Evolutionary conservation across 257 asterid species (phyloP), one percentile per base, ranked within the genome.

Genomic region (Henckelia pumila): DNA sequence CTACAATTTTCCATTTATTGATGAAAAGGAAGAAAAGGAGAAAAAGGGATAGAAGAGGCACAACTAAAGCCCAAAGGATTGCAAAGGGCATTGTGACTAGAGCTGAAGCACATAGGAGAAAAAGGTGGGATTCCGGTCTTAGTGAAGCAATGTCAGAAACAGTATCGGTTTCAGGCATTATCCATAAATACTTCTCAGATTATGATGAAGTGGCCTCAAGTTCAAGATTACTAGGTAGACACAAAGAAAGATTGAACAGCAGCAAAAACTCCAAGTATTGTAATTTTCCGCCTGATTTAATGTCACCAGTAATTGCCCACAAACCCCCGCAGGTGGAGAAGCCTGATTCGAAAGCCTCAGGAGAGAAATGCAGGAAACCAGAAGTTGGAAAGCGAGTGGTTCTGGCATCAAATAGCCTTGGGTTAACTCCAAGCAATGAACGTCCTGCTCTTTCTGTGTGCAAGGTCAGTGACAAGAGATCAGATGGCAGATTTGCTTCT

Each of bases 111-210:
- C 26, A 56, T 37, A 24, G 72, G 63, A 50, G 53, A 35, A 33
- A 56, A 50, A 67, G 32, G 25, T 4, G 29, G 21, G 66, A 69
- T 25, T 22, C 40, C 20, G 21, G 30, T 70, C 71, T 11, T 49
- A 61, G 77, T 55, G 85, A 78, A 72, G 75, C 81, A 3, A 28
- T 65, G 59, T 76, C 85, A 10, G 89, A 84, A 75, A 35, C 84
- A 47, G 64, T 68, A 63, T 84, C 88, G 17, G 82, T 86, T 72
- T 86, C 89, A 6, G 84, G 88, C 30, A 81, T 86, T 60, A 86
- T 89, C 73, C 65, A 47, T 44, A 86, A 86, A 61, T 89, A 89
- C 72, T 86, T 89, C 59, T 72, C 89, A 30, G 77, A 68, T 72
- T 58, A 62, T 37, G 83, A 84, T 62, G 92, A 86, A 73, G 89